phyloP scores from a whole-genome alignment of 2,329 filamentous ascomycete genomes.

The Calonectria hawksworthii region DNA sequence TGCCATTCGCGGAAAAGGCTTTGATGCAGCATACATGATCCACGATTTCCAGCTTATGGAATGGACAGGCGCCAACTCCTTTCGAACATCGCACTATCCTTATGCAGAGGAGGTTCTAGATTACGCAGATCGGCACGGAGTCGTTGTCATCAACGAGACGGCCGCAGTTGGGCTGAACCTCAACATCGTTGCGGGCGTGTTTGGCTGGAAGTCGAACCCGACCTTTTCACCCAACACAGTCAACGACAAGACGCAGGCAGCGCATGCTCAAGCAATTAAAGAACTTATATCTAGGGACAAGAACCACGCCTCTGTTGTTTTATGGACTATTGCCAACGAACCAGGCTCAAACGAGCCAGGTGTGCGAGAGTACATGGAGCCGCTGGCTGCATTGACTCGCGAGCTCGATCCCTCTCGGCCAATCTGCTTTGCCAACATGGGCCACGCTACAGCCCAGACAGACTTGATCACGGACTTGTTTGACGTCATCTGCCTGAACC shows the following conservation, averaged over 20 bases:
- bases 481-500: constrained; percentile 23
- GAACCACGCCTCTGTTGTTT: constrained; percentile 22
- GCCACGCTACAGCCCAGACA: not conserved
- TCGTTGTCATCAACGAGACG: constrained; percentile 30
- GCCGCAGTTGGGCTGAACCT: constrained; percentile 24
- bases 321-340: constrained; percentile 28
- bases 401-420: constrained; percentile 20
- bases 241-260: constrained; percentile 13
- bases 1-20: constrained; percentile 27
- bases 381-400: constrained; percentile 6
- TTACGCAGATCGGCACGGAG: constrained; percentile 23
- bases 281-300: constrained; percentile 25
- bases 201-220: not conserved
- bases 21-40: constrained; percentile 25
- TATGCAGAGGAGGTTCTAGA: constrained; percentile 32
- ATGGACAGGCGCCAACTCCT: constrained; percentile 29
- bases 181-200: constrained; percentile 12
- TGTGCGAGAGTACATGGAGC: constrained; percentile 21
- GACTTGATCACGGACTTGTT: constrained; percentile 25
- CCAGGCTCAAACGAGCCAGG: constrained; percentile 19
- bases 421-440: constrained; percentile 25
- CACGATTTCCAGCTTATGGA: constrained; percentile 29
- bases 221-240: constrained; percentile 20
- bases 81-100: constrained; percentile 27
- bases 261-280: constrained; percentile 16